Conservation (phyloP, 495 filamentous ascomycete genomes). For the Tricharina praecox region DNA sequence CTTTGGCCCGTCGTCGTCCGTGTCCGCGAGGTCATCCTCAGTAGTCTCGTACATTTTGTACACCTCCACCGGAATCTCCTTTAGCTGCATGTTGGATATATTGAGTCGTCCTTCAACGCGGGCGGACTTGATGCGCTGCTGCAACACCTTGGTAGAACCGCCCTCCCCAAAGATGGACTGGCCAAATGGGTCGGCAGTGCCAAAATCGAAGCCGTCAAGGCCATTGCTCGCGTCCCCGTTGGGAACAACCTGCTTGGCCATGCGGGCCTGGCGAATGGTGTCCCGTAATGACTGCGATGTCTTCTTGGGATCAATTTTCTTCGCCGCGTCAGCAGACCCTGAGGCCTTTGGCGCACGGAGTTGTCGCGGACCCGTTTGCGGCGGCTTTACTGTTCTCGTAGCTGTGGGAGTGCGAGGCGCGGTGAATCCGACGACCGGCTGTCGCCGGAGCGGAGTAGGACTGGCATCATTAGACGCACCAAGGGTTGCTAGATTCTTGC, state of each 20-base stretch:
- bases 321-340: constrained; percentile 4
- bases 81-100: constrained; percentile 69
- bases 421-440: constrained; percentile 9
- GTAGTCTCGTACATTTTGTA: constrained; percentile 60
- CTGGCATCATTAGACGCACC: constrained; percentile 3
- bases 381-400: constrained; percentile 9
- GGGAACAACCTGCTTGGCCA: constrained; percentile 43
- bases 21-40: constrained; percentile 43
- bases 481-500: constrained; percentile 5
- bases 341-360: constrained; percentile 5
- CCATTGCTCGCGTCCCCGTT: constrained; percentile 29
- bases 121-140: constrained; percentile 57
- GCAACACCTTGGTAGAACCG: constrained; percentile 43
- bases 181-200: constrained; percentile 48
- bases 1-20: constrained; percentile 35
- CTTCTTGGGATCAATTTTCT: constrained; percentile 35
- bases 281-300: constrained; percentile 68
- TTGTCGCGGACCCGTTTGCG: constrained; percentile 8
- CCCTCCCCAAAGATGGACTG: constrained; percentile 42
- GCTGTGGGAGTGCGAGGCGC: constrained; percentile 8
- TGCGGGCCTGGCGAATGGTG: constrained; percentile 86
- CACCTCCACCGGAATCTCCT: constrained; percentile 65
- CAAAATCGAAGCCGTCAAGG: constrained; percentile 39
- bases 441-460: constrained; percentile 16
- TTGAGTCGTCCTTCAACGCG: constrained; percentile 72